A percentile compares a stretch with the other conserved stretches of the same genome.
Evolutionary conservation across 768 basidiomycete genomes (phyloP).

Genomic region (Rubroboletus satanas): DNA sequence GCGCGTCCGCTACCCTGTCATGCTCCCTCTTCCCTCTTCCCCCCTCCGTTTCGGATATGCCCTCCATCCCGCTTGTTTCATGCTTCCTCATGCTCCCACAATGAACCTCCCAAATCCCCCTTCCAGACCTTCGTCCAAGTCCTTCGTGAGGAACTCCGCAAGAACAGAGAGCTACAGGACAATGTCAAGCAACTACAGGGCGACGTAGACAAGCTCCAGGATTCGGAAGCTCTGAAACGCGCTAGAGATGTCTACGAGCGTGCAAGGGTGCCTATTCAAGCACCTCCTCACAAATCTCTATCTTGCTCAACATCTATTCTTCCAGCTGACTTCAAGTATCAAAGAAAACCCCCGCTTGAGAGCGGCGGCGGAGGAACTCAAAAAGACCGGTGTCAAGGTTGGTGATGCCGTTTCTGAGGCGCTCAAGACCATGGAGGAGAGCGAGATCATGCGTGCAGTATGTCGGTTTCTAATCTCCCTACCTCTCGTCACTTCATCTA

Average conservation of each 20-base stretch:
- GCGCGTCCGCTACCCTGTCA: slow-evolving; percentile 19
- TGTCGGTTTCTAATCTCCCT: slow-evolving; percentile 26
- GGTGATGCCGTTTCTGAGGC: slow-evolving; percentile 93
- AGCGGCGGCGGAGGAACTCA: slow-evolving; percentile 90
- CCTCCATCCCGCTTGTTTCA: slow-evolving; percentile 46
- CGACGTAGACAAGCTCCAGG: slow-evolving; percentile 95
- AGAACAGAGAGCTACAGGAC: slow-evolving; percentile 92
- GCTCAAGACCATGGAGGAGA: slow-evolving; percentile 90
- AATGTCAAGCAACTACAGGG: slow-evolving; percentile 97
- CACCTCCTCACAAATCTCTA: neutral
- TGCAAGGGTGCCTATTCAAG: slow-evolving; percentile 67
- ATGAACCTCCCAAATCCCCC: slow-evolving; percentile 83
- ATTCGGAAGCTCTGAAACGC: slow-evolving; percentile 92
- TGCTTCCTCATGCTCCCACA: slow-evolving; percentile 54
- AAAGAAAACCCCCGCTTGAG: slow-evolving; percentile 92
- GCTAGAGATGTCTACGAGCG: slow-evolving; percentile 91
- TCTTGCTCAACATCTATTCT: slow-evolving; percentile 4
- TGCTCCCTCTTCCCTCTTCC: slow-evolving; percentile 12
- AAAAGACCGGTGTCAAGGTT: slow-evolving; percentile 84
- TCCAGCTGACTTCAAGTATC: slow-evolving; percentile 85
- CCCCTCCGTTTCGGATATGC: slow-evolving; percentile 32
- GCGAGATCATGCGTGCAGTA: slow-evolving; percentile 84
- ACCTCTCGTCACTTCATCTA: neutral
- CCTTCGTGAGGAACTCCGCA: slow-evolving; percentile 85
- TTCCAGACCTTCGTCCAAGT: slow-evolving; percentile 97